Evolutionary conservation across 495 filamentous ascomycete genomes (phyloP).

Genomic region (Thozetella sp.): DNA sequence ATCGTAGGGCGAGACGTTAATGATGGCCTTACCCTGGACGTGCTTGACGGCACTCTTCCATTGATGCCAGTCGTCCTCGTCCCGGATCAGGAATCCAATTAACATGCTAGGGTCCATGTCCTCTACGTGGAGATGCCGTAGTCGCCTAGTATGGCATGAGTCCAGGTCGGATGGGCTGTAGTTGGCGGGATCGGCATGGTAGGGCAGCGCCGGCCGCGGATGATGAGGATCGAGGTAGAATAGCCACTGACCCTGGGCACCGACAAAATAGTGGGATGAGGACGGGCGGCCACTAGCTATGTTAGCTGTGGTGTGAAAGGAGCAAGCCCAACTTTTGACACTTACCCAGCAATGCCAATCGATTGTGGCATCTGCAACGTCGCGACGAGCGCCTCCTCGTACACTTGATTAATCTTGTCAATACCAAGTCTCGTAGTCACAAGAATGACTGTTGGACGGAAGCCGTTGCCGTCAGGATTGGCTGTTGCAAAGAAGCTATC

Average conservation of each 20-base stretch:
- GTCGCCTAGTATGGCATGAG: conserved; percentile 82
- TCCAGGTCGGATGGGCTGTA: conserved; percentile 75
- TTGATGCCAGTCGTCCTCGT: conserved; percentile 80
- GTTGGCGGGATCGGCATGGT: conserved; percentile 44
- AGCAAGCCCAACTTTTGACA: conserved; percentile 2
- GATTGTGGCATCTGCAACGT: conserved; percentile 84
- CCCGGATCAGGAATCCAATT: conserved; percentile 87
- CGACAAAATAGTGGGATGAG: conserved; percentile 95
- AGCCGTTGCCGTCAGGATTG: conserved; percentile 57
- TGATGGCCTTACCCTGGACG: conserved; percentile 78
- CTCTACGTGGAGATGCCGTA: conserved; percentile 78
- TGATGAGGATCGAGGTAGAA: conserved; percentile 96
- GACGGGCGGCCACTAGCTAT: conserved; percentile 80
- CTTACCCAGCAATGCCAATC: conserved; percentile 93
- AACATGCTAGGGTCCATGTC: conserved; percentile 99
- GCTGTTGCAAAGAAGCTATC: conserved; percentile 81
- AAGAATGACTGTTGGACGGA: conserved; percentile 85
- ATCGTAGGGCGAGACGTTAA: conserved; percentile 75
- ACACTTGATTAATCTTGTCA: conserved; percentile 88
- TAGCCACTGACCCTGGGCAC: conserved; percentile 83
- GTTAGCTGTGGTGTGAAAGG: not conserved
- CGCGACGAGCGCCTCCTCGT: conserved; percentile 85
- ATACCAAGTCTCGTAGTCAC: conserved; percentile 89
- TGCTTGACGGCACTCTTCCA: conserved; percentile 74
- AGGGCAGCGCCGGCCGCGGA: conserved; percentile 69